Conservation (phyloP, 495 filamentous ascomycete species). For the Cladorrhinum samala region DNA sequence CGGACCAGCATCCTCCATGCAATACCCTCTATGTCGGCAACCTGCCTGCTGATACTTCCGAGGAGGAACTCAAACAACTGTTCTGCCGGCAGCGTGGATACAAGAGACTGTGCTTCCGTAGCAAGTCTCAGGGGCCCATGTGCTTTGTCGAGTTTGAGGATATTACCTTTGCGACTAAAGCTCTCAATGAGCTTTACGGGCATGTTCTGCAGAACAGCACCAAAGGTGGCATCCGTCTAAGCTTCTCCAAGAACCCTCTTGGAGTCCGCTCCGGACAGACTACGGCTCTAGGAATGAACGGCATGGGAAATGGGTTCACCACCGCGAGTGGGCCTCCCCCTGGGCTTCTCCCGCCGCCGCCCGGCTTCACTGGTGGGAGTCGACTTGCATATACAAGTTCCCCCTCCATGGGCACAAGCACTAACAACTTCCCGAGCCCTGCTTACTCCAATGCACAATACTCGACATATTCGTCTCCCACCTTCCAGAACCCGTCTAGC, state of each 20-base stretch:
- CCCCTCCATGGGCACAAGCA: slow-evolving; percentile 12
- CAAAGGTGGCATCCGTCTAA: slow-evolving; percentile 95
- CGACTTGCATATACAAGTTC: slow-evolving; percentile 27
- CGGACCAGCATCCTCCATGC: slow-evolving; percentile 95
- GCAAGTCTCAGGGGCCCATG: slow-evolving; percentile 97
- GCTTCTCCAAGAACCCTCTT: slow-evolving; percentile 96
- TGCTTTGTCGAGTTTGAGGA: slow-evolving; percentile 99
- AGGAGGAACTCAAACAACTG: slow-evolving; percentile 92
- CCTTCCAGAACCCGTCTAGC: slow-evolving; percentile 10
- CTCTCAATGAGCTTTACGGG: slow-evolving; percentile 87
- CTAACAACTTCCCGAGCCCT: slow-evolving; percentile 15
- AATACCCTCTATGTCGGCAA: slow-evolving; percentile 98
- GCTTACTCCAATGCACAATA: slow-evolving; percentile 10
- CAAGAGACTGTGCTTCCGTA: slow-evolving; percentile 93
- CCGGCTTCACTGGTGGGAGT: slow-evolving; percentile 53
- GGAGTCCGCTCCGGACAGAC: slow-evolving; percentile 79
- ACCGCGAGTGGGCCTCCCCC: slow-evolving; percentile 71
- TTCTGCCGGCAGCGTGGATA: slow-evolving; percentile 95
- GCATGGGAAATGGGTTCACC: slow-evolving; percentile 53
- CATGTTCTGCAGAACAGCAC: slow-evolving; percentile 83
- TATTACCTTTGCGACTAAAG: slow-evolving; percentile 86
- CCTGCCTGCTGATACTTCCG: slow-evolving; percentile 85
- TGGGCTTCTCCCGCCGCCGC: slow-evolving; percentile 61
- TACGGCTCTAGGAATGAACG: slow-evolving; percentile 31
- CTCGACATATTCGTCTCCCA: slow-evolving; percentile 13